These are phyloP conservation scores for Ogataea corticis DNA, from an alignment of 805 yeast species.

Conservation along the genomic window DNA sequence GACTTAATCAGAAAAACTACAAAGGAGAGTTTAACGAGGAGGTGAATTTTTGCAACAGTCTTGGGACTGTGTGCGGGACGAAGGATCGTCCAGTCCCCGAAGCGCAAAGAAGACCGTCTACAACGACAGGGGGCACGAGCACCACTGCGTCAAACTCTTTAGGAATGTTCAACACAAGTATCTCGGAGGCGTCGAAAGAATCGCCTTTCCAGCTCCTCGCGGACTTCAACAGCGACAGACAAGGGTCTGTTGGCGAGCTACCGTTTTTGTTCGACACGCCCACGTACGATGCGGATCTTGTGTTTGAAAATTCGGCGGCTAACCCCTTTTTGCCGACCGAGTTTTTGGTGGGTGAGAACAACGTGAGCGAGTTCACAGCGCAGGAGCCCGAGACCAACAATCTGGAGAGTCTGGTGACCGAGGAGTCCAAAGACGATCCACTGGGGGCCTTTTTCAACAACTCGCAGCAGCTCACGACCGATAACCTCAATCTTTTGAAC, in stretches of 20 bases:
- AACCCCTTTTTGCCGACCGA: constrained; percentile 20
- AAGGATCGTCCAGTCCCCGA: constrained; percentile 66
- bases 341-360: constrained; percentile 7
- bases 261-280: constrained; percentile 46
- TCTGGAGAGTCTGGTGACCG: constrained; percentile 4
- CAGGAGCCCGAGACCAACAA: background rate
- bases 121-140: constrained; percentile 11
- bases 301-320: constrained; percentile 36
- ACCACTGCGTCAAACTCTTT: constrained; percentile 1
- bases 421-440: constrained; percentile 15
- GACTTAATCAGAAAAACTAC: constrained; percentile 23
- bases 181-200: constrained; percentile 9
- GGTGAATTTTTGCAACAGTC: constrained; percentile 72
- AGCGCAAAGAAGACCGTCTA: constrained; percentile 17
- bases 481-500: constrained; percentile 23
- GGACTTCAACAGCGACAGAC: constrained; percentile 15
- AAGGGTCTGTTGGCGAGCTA: constrained; percentile 37
- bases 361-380: background rate
- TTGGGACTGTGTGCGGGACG: constrained; percentile 83
- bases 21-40: constrained; percentile 61
- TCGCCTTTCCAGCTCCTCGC: constrained; percentile 26
- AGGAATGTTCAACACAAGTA: background rate
- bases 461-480: constrained; percentile 19
- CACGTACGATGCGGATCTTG: constrained; percentile 55
- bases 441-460: constrained; percentile 22